A percentile compares a stretch with the other conserved stretches of the same genome.
Evolutionary conservation across 176 grass and related monocot species (phyloP).

Genomic region (Themeda triandra): DNA sequence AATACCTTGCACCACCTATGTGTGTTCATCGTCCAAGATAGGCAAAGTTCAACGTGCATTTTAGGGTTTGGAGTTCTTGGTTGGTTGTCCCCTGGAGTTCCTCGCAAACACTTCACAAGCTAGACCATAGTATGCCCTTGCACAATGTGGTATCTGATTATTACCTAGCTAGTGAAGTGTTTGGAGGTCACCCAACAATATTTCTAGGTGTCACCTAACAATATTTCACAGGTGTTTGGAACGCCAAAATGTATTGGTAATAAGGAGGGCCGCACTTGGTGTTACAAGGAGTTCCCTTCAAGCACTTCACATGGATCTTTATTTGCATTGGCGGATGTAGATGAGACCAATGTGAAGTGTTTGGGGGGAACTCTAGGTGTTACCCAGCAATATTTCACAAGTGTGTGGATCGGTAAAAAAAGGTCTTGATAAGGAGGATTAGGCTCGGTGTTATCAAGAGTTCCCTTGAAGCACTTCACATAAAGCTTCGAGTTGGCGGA

Average conservation of each 20-base stretch:
- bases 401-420: no score
- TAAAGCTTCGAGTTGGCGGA: not conserved
- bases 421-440: no score
- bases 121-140: not conserved
- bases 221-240: not conserved
- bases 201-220: constrained; percentile 9
- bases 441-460: not conserved
- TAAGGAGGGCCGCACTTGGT: not conserved
- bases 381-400: not conserved
- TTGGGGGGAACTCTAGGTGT: constrained; percentile 30
- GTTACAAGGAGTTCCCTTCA: constrained; percentile 11
- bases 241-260: not conserved
- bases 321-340: not conserved
- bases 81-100: constrained; percentile 30
- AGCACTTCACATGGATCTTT: not conserved
- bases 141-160: not conserved
- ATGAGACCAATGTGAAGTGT: not conserved
- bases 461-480: constrained; percentile 27
- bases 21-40: not conserved
- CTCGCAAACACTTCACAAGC: constrained; percentile 33
- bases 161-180: constrained; percentile 5
- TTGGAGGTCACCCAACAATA: constrained; percentile 37
- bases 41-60: not conserved
- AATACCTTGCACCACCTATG: not conserved
- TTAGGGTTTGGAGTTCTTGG: not conserved